Evolutionary conservation across 257 asterid genomes (phyloP).

Genomic region (Fraxinus excelsior): DNA sequence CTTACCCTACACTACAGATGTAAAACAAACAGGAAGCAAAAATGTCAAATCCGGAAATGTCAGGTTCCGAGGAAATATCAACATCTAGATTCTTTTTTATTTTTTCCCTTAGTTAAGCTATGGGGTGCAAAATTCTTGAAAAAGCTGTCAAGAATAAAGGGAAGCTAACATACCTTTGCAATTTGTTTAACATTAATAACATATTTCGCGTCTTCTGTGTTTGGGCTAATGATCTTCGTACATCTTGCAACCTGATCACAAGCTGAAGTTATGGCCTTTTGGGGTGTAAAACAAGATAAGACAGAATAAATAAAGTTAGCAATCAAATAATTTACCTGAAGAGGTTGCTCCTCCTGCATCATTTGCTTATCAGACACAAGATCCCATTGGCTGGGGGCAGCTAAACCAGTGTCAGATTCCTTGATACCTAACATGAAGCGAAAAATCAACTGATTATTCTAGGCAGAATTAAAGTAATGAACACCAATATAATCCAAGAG

Average conservation of each 20-base stretch:
- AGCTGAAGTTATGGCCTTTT: background rate
- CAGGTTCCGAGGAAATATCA: background rate
- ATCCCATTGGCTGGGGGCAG: constrained; percentile 99
- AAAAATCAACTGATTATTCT: constrained; percentile 12
- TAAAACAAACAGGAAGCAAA: background rate
- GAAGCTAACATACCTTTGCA: constrained; percentile 50
- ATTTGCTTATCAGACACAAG: constrained; percentile 98
- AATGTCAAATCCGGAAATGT: background rate
- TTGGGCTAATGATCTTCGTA: constrained; percentile 87
- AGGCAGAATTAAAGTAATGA: background rate
- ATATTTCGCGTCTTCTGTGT: constrained; percentile 85
- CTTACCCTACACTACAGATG: background rate
- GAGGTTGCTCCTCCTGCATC: constrained; percentile 99
- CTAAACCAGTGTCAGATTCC: constrained; percentile 97
- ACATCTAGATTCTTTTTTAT: background rate
- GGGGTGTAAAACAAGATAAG: background rate
- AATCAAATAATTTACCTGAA: constrained; percentile 53
- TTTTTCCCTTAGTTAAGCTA: background rate
- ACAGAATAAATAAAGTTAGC: background rate
- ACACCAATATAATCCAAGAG: background rate
- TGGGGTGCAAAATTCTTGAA: constrained; percentile 5
- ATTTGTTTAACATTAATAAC: constrained; percentile 83
- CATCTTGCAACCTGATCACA: constrained; percentile 80
- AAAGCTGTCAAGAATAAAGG: constrained; percentile 11
- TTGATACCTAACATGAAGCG: constrained; percentile 61